A percentile compares a stretch with the other conserved stretches of the same genome.
Evolutionary conservation across 192 early-diverging fungal species (phyloP).

Genomic region (Linnemannia elongata): DNA sequence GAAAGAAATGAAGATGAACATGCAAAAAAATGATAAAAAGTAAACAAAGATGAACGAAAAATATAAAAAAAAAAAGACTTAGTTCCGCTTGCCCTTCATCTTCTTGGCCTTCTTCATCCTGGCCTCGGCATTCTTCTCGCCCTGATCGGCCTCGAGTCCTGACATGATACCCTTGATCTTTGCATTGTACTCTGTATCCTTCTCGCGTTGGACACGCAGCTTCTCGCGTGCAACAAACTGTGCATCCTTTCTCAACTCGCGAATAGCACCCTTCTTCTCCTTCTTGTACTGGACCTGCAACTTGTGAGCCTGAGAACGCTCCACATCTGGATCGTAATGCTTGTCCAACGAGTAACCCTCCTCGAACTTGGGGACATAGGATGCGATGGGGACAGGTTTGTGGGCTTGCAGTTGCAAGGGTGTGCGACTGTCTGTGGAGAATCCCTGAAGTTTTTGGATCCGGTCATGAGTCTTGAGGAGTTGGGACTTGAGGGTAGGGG

Average conservation of each 20-base stretch:
- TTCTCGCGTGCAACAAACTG: slow-evolving; percentile 86
- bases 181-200: slow-evolving; percentile 86
- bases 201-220: slow-evolving; percentile 76
- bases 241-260: slow-evolving; percentile 96
- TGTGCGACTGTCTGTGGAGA: slow-evolving; percentile 64
- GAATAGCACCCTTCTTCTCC: slow-evolving; percentile 94
- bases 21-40: neutral
- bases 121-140: slow-evolving; percentile 79
- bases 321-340: slow-evolving; percentile 85
- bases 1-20: neutral
- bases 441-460: slow-evolving; percentile 66
- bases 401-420: slow-evolving; percentile 90
- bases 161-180: slow-evolving; percentile 95
- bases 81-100: slow-evolving; percentile 54
- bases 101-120: slow-evolving; percentile 68
- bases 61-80: neutral
- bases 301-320: slow-evolving; percentile 81
- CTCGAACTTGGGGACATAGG: slow-evolving; percentile 94
- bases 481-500: slow-evolving; percentile 38
- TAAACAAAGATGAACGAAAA: neutral
- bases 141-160: slow-evolving; percentile 86
- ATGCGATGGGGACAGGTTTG: slow-evolving; percentile 87
- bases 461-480: slow-evolving; percentile 49
- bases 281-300: slow-evolving; percentile 87
- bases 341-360: slow-evolving; percentile 89